Base-by-base conservation (phyloP, 495 filamentous ascomycete genomes). In the Talaromyces adpressus region DNA sequence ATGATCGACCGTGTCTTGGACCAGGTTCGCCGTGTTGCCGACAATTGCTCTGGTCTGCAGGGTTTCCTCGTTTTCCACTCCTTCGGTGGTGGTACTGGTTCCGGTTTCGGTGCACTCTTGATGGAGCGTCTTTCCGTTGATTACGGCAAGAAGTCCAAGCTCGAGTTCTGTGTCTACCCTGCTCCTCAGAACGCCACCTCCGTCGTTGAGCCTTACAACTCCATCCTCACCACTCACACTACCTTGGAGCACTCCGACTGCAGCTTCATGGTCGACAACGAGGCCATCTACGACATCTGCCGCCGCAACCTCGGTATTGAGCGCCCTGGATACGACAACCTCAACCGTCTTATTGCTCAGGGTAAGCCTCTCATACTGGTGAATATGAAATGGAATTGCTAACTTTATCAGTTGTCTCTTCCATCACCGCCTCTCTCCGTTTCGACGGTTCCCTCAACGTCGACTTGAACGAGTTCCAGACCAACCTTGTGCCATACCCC, bases 51-150 rank as follows among this genome's bases (percentile, higher is more conserved):
- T 68, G 92, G 93, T 82, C 91, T 98, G 61, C 94, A 98, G 74
- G 94, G 94, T 70, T 98, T 98, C 87, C 81, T 98, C 65, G 91
- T 98, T 71, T 98, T 98, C 87, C 94, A 98, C 86, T 98, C 95
- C 52, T 98, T 98, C 76, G 94, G 94, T 82, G 94, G 94, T 75
- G 94, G 94, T 79, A 98, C 94, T 68, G 94, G 94, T 71, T 98
- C 94, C 64, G 94, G 94, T 69, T 98, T 98, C 79, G 94, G 94
- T 80, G 93, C 94, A 65, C 88, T 98, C 66, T 83, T 98, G 70
- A 93, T 98, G 87, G 95, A 98, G 83, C 92, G 93, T 75, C 86
- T 98, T 63, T 97, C 94, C 47, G 89, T 94, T 71, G 94, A 98
- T 81, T 98, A 96, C 73, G 92, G 92, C 78, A 98, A 98, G 87